These are phyloP conservation scores for Silene noctiflora DNA, from an alignment of 179 eudicot genomes.

Conservation along the genomic window DNA sequence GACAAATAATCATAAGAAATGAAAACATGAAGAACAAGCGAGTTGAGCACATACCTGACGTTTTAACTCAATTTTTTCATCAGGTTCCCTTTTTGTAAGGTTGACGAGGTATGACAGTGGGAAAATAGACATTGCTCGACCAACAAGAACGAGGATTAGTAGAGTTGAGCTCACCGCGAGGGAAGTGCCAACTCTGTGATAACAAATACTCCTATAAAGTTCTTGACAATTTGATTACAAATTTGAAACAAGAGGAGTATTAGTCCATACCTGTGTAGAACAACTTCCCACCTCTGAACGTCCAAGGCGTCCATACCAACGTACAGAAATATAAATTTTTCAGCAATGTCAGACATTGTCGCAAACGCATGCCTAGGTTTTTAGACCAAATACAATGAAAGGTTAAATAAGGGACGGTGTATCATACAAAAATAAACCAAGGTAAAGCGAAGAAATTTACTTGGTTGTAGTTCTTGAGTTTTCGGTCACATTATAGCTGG, in stretches of 20 bases:
- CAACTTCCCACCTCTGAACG: slow-evolving; percentile 48
- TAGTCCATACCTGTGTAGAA: slow-evolving; percentile 7
- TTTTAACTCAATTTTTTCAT: slow-evolving; percentile 36
- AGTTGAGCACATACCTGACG: slow-evolving; percentile 37
- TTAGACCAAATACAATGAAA: not conserved
- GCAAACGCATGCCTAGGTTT: slow-evolving; percentile 56
- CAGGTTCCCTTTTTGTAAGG: slow-evolving; percentile 28
- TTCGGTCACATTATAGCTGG: slow-evolving; percentile 25
- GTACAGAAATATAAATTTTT: slow-evolving; percentile 57
- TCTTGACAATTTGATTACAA: no score
- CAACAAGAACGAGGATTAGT: slow-evolving; percentile 42
- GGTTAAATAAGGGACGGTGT: not conserved
- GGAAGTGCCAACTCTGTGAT: slow-evolving; percentile 29
- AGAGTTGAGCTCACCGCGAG: slow-evolving; percentile 50
- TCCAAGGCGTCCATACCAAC: slow-evolving; percentile 79
- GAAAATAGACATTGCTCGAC: slow-evolving; percentile 56
- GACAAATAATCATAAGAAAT: not conserved
- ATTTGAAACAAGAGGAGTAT: no score
- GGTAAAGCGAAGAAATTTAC: slow-evolving; percentile 2
- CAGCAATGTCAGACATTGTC: slow-evolving; percentile 59
- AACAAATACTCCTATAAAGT: no score
- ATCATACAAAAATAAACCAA: not conserved
- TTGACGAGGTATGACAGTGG: slow-evolving; percentile 51
- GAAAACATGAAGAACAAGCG: not conserved
- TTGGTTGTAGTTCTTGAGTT: slow-evolving; percentile 23